Base-by-base conservation (phyloP, 2,329 filamentous ascomycete species). In the Ophiocordyceps camponoti-saundersi region DNA sequence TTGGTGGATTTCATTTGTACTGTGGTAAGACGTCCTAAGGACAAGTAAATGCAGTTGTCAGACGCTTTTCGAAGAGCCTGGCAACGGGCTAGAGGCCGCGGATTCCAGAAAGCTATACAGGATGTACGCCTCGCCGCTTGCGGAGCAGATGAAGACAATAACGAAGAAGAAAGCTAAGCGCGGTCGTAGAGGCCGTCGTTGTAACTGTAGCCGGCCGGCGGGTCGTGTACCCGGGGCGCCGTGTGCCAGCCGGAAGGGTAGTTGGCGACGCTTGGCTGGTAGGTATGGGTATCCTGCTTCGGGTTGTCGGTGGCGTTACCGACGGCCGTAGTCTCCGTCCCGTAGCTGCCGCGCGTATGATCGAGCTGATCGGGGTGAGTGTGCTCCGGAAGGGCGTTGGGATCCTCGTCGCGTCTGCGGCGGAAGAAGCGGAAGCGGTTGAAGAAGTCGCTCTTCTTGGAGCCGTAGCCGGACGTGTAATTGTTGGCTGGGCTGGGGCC, bases 381-480 rank as follows among this genome's bases (percentile, higher is more conserved):
- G 53, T 69, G 66, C 52, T 57, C 55, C 8, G 66, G 66, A 3
- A 69, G 60, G 10, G 50, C 50, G 51, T 60, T 64, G 21, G 59
- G 56, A 23, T 58, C 53, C 29, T 59, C 53, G 23, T 42, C 44
- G 21, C 48, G 50, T 26, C 59, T 58, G 50, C 57, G 54, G 49
- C 64, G 60, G 46, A 66, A 53, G 42, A 66, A 53, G 42, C 56
- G 59, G n/a, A 40, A 20, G n/a, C n/a, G n/a, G n/a, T 18, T 20
- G 48, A 55, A 51, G 36, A 65, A 56, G 56, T 67, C 59, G 44
- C 62, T 58, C 45, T 52, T 30, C 20, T 32, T 55, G 50, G 47
- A 46, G 48, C 64, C 67, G 51, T 65, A 66, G 53, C 69, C 72
- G 29, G 66, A 71, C 29, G 81, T 85, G 67, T 87, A 87, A 63